These are phyloP conservation scores for Trichoderma sp. DNA, from an alignment of 2,329 filamentous ascomycete species.

Conservation along the genomic window DNA sequence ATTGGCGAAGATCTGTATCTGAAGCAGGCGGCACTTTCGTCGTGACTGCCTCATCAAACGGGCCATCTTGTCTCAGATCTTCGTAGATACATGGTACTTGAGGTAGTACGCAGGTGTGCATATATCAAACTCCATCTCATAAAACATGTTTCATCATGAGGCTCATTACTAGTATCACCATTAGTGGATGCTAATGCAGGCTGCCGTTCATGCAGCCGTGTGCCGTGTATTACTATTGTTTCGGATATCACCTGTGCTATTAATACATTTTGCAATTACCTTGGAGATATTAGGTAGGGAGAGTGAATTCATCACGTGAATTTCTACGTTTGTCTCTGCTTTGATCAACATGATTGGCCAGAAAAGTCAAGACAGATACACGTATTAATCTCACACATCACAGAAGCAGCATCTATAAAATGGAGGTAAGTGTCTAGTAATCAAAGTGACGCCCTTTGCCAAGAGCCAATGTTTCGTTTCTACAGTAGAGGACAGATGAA, in stretches of 20 bases:
- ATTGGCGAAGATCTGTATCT: neutral
- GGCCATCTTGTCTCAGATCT: neutral
- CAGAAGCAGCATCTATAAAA: neutral
- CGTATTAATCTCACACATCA: neutral
- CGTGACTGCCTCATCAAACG: neutral
- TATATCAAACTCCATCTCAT: neutral
- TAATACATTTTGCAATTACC: neutral
- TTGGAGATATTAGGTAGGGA: neutral
- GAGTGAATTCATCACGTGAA: neutral
- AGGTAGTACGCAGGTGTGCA: neutral
- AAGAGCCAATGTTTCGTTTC: neutral
- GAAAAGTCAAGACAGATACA: neutral
- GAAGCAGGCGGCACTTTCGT: neutral
- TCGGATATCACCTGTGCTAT: neutral
- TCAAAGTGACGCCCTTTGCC: neutral
- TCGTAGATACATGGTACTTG: neutral
- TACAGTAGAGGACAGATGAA: neutral
- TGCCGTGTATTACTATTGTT: neutral
- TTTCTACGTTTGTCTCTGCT: neutral
- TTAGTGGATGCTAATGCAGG: neutral
- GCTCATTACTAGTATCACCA: neutral
- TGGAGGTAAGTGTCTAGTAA: neutral
- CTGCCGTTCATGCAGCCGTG: neutral
- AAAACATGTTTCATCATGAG: constrained; percentile 2
- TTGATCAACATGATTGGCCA: neutral